Conservation (phyloP, 176 grass and related monocot species). For the Cocos nucifera region DNA sequence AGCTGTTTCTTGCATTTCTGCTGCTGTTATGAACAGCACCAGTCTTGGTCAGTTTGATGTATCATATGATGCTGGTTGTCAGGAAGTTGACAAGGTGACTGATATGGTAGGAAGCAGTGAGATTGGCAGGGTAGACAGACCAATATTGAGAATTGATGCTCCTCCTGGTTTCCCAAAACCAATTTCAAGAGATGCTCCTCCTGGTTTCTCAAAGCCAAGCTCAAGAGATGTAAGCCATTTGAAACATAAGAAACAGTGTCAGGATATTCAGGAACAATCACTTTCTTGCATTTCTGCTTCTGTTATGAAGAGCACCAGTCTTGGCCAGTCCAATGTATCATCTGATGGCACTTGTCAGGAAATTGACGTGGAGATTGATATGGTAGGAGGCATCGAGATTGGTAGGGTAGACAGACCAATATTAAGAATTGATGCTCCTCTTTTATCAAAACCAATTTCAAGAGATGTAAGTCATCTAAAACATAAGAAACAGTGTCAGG, state of each 20-base stretch:
- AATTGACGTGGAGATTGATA: constrained; percentile 31
- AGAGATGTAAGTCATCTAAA: neutral
- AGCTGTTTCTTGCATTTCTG: constrained; percentile 3
- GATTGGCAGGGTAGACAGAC: neutral
- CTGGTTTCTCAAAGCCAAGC: too few relatives aligned
- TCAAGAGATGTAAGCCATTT: too few relatives aligned
- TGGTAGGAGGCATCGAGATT: constrained; percentile 18
- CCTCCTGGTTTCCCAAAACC: neutral
- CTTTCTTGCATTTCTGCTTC: constrained; percentile 9
- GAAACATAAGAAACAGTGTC: constrained; percentile 13
- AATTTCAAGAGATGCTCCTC: neutral
- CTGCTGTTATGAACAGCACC: constrained; percentile 15
- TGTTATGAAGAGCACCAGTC: constrained; percentile 17
- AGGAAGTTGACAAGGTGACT: constrained; percentile 34
- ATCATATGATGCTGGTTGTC: constrained; percentile 10
- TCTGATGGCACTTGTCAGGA: constrained; percentile 24
- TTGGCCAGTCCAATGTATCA: neutral
- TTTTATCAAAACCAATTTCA: constrained; percentile 5
- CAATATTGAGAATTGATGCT: constrained; percentile 2
- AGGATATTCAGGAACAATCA: constrained; percentile 13
- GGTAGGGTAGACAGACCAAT: constrained; percentile 1
- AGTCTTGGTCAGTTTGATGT: constrained; percentile 7
- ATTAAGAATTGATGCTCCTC: neutral
- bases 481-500: constrained; percentile 7
- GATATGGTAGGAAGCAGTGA: constrained; percentile 23